Percentiles rank a stretch among this genome's conserved stretches.
phyloP scores from a whole-genome alignment of 2,329 filamentous ascomycete genomes.

The Colletotrichum navitas region DNA sequence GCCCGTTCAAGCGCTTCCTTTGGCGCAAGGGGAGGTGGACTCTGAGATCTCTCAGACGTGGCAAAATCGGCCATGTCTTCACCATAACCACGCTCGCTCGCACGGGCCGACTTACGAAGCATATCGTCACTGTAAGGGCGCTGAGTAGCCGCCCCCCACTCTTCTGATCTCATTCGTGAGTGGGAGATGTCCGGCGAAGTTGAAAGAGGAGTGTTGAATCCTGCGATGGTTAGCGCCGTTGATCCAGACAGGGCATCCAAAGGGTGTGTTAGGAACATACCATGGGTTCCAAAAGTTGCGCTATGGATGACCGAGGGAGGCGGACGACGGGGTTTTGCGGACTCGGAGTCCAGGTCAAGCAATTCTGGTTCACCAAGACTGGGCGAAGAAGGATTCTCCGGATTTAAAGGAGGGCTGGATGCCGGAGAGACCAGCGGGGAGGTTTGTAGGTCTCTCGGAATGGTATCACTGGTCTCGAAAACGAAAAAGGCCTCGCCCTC shows the following conservation, averaged over 20 bases:
- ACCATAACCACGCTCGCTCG: slow-evolving; percentile 50
- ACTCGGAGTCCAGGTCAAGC: slow-evolving; percentile 71
- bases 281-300: slow-evolving; percentile 48
- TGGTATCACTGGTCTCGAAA: slow-evolving; percentile 92
- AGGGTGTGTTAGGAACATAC: slow-evolving; percentile 42
- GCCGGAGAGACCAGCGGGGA: slow-evolving; percentile 92
- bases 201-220: slow-evolving; percentile 65
- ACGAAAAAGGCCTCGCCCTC: slow-evolving; percentile 99
- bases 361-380: slow-evolving; percentile 76
- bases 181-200: slow-evolving; percentile 64
- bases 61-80: slow-evolving; percentile 55
- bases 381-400: slow-evolving; percentile 57
- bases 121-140: slow-evolving; percentile 68
- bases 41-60: slow-evolving; percentile 74
- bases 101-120: slow-evolving; percentile 62
- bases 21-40: slow-evolving; percentile 78
- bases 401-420: slow-evolving; percentile 79
- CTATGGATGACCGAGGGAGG: slow-evolving; percentile 58
- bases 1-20: slow-evolving; percentile 87
- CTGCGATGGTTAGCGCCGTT: slow-evolving; percentile 48
- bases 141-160: slow-evolving; percentile 61
- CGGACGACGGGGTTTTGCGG: slow-evolving; percentile 58
- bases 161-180: slow-evolving; percentile 62
- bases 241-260: not conserved
- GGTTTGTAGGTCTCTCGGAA: slow-evolving; percentile 94